Evolutionary conservation across 2,329 filamentous ascomycete species (phyloP), one percentile per base, ranked within the genome.

Genomic region (Sporothrix brunneoviolacea): DNA sequence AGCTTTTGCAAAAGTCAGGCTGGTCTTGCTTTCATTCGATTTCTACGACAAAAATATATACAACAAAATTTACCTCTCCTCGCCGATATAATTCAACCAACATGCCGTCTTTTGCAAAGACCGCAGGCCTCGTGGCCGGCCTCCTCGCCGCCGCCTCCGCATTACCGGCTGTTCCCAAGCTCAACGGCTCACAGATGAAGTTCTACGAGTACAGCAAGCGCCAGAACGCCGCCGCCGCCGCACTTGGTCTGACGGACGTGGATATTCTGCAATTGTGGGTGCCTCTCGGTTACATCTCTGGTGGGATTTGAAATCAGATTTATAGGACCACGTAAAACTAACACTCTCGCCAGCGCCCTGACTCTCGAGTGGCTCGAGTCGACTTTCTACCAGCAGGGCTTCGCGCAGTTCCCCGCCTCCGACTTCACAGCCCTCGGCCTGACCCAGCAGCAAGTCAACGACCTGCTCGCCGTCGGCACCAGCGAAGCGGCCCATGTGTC

Each of bases 311-410:
- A n/a, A n/a, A n/a, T n/a, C n/a, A n/a, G n/a, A n/a, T n/a, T n/a
- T n/a, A n/a, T n/a, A n/a, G n/a, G 10, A n/a, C 6, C 9, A 5
- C 1, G 13, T 19, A 3, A 50, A 39, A 37, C 30, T 48, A 41
- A 16, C 16, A 24, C n/a, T n/a, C n/a, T n/a, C n/a, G n/a, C 10
- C 55, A 84, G 81, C 62, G 84, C 84, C 55, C 71, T 88, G 50
- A 88, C 84, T 6, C 74, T 88, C 40, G 86, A 90, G 68, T 82
- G 85, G 68, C 82, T 89, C 60, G 86, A 89, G 69, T 74, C 81
- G 21, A 72, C 75, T 50, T 89, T 88, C 68, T 89, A 90, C 73
- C 73, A 78, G 59, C 74, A 85, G 62, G 84, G 83, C 33, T 86
- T 89, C 62, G 73, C 74, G 55, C 76, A 80, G 65, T 86, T 88